Conservation (phyloP, 306 rosid species). For the Castanopsis chinensis region DNA sequence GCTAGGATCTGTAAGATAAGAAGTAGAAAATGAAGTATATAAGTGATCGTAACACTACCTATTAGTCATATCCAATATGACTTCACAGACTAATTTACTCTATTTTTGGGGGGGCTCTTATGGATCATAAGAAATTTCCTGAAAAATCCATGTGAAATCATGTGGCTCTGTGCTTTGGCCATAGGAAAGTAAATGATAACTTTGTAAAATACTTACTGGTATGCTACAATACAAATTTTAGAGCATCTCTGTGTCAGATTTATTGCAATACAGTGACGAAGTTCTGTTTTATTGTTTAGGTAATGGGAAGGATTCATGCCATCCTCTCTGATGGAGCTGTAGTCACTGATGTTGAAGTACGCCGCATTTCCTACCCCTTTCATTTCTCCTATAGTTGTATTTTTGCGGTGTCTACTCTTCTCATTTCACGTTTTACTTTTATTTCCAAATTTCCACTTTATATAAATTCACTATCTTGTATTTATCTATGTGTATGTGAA, state of each 20-base stretch:
- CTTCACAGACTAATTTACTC: no score
- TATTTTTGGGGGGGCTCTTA: no score
- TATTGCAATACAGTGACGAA: constrained; percentile 1
- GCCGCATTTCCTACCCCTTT: constrained; percentile 23
- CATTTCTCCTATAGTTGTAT: background rate
- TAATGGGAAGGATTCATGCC: constrained; percentile 93
- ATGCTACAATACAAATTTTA: background rate
- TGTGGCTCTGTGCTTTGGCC: no score
- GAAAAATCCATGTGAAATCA: no score
- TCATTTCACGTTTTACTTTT: background rate
- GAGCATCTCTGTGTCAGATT: background rate
- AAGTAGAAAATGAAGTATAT: no score
- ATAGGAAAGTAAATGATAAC: no score
- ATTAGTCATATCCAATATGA: no score
- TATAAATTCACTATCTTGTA: background rate
- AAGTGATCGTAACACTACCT: no score
- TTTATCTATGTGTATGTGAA: background rate
- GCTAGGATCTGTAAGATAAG: no score
- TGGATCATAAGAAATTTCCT: no score
- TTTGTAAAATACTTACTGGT: background rate
- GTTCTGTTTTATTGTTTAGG: constrained; percentile 42
- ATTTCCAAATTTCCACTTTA: background rate
- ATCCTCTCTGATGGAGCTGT: constrained; percentile 82
- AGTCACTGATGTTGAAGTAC: constrained; percentile 84
- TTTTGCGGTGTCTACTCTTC: background rate